Percentiles rank a stretch among this genome's conserved stretches.
phyloP scores from a whole-genome alignment of 2,329 filamentous ascomycete species.

The Rutstroemia sp. region DNA sequence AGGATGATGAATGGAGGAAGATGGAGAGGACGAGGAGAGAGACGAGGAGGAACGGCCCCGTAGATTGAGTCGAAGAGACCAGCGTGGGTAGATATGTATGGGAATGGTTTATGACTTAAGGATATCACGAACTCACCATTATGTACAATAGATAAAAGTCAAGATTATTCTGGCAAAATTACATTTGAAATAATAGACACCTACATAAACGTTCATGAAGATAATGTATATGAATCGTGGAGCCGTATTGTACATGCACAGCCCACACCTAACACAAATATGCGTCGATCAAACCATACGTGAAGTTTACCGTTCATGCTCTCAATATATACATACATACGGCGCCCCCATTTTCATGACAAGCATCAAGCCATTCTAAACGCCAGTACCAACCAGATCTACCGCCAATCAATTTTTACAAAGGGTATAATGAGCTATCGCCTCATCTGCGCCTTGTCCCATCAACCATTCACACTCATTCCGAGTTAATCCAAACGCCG shows the following conservation, averaged over 20 bases:
- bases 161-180: too few relatives aligned
- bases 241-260: too few relatives aligned
- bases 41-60: slow-evolving; percentile 13
- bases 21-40: slow-evolving; percentile 18
- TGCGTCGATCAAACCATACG: too few relatives aligned
- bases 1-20: slow-evolving; percentile 23
- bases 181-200: not conserved
- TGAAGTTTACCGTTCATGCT: too few relatives aligned
- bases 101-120: too few relatives aligned
- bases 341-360: not conserved
- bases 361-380: not conserved
- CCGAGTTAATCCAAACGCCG: too few relatives aligned
- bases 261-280: too few relatives aligned
- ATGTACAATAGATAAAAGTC: too few relatives aligned
- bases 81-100: too few relatives aligned
- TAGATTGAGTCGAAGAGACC: not conserved
- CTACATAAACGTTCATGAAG: not conserved
- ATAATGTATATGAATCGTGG: not conserved
- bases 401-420: not conserved
- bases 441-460: not conserved
- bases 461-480: not conserved
- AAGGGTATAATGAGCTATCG: not conserved
- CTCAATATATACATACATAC: not conserved
- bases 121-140: too few relatives aligned
- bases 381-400: not conserved